Evolutionary conservation across 768 basidiomycete genomes (phyloP).

Genomic region (Suillus subalutaceus): DNA sequence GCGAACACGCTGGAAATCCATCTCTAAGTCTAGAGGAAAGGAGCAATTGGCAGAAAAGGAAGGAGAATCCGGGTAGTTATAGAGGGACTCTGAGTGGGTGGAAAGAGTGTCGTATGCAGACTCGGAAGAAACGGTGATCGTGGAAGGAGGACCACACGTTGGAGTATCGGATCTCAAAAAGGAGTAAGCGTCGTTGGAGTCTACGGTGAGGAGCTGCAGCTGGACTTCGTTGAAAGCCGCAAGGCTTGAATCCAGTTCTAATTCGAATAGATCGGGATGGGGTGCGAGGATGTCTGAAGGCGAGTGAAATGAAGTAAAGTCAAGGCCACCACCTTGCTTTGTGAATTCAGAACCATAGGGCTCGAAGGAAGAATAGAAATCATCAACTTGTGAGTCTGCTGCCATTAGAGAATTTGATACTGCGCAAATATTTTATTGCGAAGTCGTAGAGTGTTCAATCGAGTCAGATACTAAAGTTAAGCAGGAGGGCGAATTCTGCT

Average conservation of each 20-base stretch:
- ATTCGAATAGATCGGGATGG: slow-evolving; percentile 81
- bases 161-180: slow-evolving; percentile 65
- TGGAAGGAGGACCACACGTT: slow-evolving; percentile 72
- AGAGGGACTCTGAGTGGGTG: slow-evolving; percentile 69
- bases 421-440: slow-evolving; percentile 29
- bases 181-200: slow-evolving; percentile 65
- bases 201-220: slow-evolving; percentile 64
- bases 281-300: slow-evolving; percentile 75
- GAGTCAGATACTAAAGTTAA: slow-evolving; percentile 17
- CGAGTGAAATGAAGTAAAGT: slow-evolving; percentile 71
- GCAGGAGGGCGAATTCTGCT: slow-evolving; percentile 24
- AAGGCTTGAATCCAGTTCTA: slow-evolving; percentile 75
- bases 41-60: slow-evolving; percentile 54
- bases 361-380: slow-evolving; percentile 37
- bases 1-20: slow-evolving; percentile 69
- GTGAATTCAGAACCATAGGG: slow-evolving; percentile 40
- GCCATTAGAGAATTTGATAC: slow-evolving; percentile 26
- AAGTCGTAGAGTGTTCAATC: neutral
- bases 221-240: slow-evolving; percentile 66
- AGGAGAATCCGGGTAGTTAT: slow-evolving; percentile 61
- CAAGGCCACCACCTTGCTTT: slow-evolving; percentile 50
- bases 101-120: slow-evolving; percentile 74
- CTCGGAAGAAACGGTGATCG: slow-evolving; percentile 79
- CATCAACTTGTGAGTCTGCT: slow-evolving; percentile 34
- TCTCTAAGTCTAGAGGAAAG: slow-evolving; percentile 68